A percentile compares a stretch with the other conserved stretches of the same genome.
phyloP scores from a whole-genome alignment of 495 filamentous ascomycete species.

The Glonium stellatum region DNA sequence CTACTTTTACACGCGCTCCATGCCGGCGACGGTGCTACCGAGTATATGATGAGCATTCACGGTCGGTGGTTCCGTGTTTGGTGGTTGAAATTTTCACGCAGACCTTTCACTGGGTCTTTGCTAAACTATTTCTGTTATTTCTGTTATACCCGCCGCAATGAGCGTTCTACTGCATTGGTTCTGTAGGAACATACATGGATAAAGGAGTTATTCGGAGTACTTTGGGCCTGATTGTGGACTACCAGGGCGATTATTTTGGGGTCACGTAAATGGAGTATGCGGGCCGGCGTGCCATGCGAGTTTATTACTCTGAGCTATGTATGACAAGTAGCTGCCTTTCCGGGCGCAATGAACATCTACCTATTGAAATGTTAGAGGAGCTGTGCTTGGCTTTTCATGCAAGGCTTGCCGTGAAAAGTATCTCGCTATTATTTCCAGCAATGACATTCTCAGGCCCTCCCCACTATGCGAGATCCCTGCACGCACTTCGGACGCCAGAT shows the following conservation, averaged over 20 bases:
- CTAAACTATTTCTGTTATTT: background rate
- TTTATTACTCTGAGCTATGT: background rate
- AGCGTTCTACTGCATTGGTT: slow-evolving; percentile 4
- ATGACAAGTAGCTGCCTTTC: background rate
- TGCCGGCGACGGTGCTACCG: too few relatives aligned
- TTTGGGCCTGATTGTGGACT: background rate
- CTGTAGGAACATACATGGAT: background rate
- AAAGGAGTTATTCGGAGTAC: background rate
- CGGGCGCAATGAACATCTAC: background rate
- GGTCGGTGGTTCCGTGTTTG: background rate
- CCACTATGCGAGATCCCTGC: too few relatives aligned
- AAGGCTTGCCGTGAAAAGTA: too few relatives aligned
- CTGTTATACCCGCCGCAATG: slow-evolving; percentile 1
- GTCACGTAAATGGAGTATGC: background rate
- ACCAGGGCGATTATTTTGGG: background rate
- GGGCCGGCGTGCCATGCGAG: background rate
- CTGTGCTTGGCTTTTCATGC: too few relatives aligned
- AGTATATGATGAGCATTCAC: background rate
- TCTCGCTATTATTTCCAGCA: too few relatives aligned
- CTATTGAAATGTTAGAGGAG: background rate
- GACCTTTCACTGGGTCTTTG: background rate
- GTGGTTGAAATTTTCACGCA: background rate
- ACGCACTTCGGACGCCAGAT: too few relatives aligned
- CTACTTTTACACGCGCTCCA: too few relatives aligned
- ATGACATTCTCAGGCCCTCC: too few relatives aligned